Percentiles rank a stretch among this genome's conserved stretches.
Conservation (phyloP, 805 yeast species). For the Blastobotrys parvus region DNA sequence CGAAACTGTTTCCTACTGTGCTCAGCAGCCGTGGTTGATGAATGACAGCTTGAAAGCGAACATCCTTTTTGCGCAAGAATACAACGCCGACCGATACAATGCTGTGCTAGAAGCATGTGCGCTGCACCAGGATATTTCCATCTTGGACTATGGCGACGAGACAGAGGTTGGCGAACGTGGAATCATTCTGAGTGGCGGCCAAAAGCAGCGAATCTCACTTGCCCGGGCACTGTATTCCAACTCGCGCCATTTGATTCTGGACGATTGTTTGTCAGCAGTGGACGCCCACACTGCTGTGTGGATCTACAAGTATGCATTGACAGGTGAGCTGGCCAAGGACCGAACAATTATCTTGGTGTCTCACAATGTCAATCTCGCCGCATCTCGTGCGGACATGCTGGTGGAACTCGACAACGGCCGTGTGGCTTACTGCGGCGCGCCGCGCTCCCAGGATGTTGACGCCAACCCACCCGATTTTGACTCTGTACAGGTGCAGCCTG, state of each 20-base stretch:
- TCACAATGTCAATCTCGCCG: constrained; percentile 83
- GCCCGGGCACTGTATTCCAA: constrained; percentile 91
- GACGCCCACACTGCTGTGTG: constrained; percentile 93
- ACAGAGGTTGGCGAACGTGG: constrained; percentile 98
- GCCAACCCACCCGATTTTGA: constrained; percentile 36
- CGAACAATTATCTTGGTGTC: constrained; percentile 88
- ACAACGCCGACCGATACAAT: constrained; percentile 59
- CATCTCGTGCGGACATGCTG: constrained; percentile 74
- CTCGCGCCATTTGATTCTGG: constrained; percentile 71
- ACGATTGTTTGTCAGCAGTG: constrained; percentile 93
- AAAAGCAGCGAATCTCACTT: constrained; percentile 89
- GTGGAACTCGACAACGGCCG: constrained; percentile 78
- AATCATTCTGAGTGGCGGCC: constrained; percentile 93
- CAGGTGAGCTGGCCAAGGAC: constrained; percentile 73
- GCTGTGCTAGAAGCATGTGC: constrained; percentile 82
- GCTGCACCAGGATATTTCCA: constrained; percentile 69
- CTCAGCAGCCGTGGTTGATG: constrained; percentile 86
- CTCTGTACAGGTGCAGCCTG: constrained; percentile 31
- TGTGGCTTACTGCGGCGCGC: constrained; percentile 68
- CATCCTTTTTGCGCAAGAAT: constrained; percentile 62
- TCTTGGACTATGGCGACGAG: constrained; percentile 77
- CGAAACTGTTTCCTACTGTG: constrained; percentile 78
- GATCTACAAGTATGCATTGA: constrained; percentile 84
- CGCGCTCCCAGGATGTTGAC: constrained; percentile 40
- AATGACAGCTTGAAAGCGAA: constrained; percentile 78